Conservation (phyloP, 306 rosid species). For the Prinsepia uniflora region DNA sequence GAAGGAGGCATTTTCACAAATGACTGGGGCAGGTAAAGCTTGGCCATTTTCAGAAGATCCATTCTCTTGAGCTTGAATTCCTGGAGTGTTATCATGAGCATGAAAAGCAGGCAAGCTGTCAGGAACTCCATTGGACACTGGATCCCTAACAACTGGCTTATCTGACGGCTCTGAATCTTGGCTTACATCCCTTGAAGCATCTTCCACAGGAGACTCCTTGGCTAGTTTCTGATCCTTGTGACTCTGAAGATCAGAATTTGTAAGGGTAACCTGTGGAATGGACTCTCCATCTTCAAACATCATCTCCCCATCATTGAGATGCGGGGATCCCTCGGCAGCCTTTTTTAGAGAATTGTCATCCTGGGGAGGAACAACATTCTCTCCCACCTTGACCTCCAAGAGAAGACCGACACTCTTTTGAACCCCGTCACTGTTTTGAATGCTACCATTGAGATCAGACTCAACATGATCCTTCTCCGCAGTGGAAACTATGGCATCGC, state of each 20-base stretch:
- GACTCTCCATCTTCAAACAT: constrained; percentile 15
- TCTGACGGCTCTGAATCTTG: not conserved
- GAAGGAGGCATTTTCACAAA: constrained; percentile 8
- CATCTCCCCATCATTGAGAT: not conserved
- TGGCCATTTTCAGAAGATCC: constrained; percentile 15
- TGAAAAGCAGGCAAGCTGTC: constrained; percentile 6
- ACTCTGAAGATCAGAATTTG: not conserved
- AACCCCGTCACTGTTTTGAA: not conserved
- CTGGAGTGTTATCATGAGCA: constrained; percentile 3
- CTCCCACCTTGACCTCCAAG: not conserved
- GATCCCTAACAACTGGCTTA: not conserved
- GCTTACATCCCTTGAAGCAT: constrained; percentile 2
- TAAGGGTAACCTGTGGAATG: not conserved
- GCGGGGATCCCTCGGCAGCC: not conserved
- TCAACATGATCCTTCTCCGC: constrained; percentile 18
- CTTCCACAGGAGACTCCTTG: not conserved
- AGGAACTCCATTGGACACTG: constrained; percentile 1
- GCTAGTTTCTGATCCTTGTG: not conserved
- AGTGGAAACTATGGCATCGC: constrained; percentile 18
- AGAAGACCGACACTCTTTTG: not conserved
- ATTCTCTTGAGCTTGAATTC: constrained; percentile 1
- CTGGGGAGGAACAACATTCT: not conserved
- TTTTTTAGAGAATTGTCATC: not conserved
- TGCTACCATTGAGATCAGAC: constrained; percentile 33
- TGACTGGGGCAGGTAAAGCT: not conserved